Base-by-base conservation (phyloP, 805 yeast genomes). In the Saturnispora zaruensis region DNA sequence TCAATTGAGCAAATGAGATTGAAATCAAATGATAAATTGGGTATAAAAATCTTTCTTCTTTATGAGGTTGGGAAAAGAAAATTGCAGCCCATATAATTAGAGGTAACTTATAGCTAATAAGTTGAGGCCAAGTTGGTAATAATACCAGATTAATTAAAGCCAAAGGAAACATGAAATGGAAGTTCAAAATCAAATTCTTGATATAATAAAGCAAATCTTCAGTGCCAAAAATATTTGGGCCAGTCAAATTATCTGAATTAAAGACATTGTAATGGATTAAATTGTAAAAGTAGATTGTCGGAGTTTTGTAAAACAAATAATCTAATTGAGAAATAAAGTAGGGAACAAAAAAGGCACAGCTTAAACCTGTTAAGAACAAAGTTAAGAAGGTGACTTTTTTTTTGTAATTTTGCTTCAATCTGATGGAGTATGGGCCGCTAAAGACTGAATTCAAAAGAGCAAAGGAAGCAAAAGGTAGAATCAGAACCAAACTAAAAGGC, bases 31-130 rank as follows among this genome's bases (percentile, higher is more conserved):
- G 84, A 62, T 90, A 91, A 0, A 87, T 73, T 14, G 96, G 96
- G 59, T 88, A 91, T 55, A 91, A 64, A 62, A 91, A 91, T 53
- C 97, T 73, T 64, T 91, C 98, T 62, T 90, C 97, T 63, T 90
- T 90, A 63, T 90, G 97, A 4, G 96, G 93, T 59, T 89, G 96
- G 5, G 68, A 53, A 53, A 73, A 71, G 61, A 91, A 87, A 3
- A 88, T 74, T 0, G 64, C 66, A 14, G 74, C 59, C 97, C 97
- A 91, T 0, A 85, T 36, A 2, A 75, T 45, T 24, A 85, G 30
- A 4, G 59, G 59, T 11, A 52, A 37, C 40, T 52, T 53, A 4
- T 62, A 42, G 33, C 69, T 65, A 0, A 66, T 13, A 20, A 51
- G 37, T 45, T 53, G 56, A 37, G 43, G 33, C 33, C 30, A 40